Base-by-base conservation (phyloP, 441 rosid genomes). In the Arabidopsis lyrata region DNA sequence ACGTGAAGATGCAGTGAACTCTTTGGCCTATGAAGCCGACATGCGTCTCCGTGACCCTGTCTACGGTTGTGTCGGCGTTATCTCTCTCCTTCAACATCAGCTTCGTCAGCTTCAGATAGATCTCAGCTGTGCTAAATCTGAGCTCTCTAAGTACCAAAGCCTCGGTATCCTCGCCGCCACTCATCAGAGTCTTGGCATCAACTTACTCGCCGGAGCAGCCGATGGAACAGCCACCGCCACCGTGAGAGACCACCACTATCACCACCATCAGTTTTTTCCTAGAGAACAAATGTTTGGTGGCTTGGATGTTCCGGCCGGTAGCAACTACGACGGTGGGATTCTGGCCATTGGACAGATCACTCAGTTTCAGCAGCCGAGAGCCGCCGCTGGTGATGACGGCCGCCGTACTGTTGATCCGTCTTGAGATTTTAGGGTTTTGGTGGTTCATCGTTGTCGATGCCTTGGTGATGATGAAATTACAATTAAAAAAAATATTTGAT, bases 1-100 rank as follows among this genome's bases (percentile, higher is more conserved):
- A 59, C 86, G 97, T 0, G 97, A 92, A 77, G 98, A 93, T 35
- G 96, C 97, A 0, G 98, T 91, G 16, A 91, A 91, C 83, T 93
- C 98, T 1, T 81, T 92, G 3, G 92, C 93, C 3, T 94, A 85
- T 22, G 98, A 94, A 55, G 97, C 99, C 0, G 93, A 94, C 72
- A 85, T 86, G 78, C 92, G 99, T 13, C 91, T 92, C 42, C 90
- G 88, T 1, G 97, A 94, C 22, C 99, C 97, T 0, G 97, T 94
- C 44, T 90, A 94, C 31, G 97, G 98, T 44, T 94, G 98, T 15
- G 97, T 94, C 0, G 93, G 97, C 1, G 77, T 86, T 14, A 92
- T 94, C 74, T 90, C 95, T 14, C 79, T 92, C 24, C 91, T 92
- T 22, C 97, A 90, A 35, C 97, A 90, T 68, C 79, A 79, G 47